Percentiles rank a stretch among this genome's conserved stretches.
phyloP scores from a whole-genome alignment of 495 filamentous ascomycete genomes.

The Penicillium maclennaniae region DNA sequence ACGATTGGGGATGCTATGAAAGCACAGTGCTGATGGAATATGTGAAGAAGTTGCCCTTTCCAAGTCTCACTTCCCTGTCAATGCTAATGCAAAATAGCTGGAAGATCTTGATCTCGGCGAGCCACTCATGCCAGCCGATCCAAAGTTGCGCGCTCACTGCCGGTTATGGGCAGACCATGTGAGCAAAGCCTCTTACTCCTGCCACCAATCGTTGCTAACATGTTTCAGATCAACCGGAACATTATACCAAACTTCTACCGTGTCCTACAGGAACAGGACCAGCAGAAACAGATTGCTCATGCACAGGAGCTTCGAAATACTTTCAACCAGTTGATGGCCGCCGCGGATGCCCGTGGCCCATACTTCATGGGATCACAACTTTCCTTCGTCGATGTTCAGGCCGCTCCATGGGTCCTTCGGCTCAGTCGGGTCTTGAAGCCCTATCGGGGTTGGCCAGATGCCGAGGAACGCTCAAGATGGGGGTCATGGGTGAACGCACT shows the following conservation, averaged over 20 bases:
- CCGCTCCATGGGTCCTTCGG: constrained; percentile 84
- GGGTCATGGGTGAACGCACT: constrained; percentile 78
- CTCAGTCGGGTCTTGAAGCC: constrained; percentile 69
- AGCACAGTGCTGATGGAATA: constrained; percentile 90
- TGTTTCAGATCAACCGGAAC: constrained; percentile 70
- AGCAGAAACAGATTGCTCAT: constrained; percentile 57
- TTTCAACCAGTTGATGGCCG: constrained; percentile 69
- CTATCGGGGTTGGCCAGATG: constrained; percentile 77
- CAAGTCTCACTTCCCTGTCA: not conserved
- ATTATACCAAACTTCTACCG: constrained; percentile 81
- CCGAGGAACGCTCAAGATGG: constrained; percentile 67
- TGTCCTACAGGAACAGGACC: constrained; percentile 68
- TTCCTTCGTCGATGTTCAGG: constrained; percentile 79
- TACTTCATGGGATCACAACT: constrained; percentile 74
- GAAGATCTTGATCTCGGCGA: constrained; percentile 68
- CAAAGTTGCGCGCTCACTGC: constrained; percentile 70
- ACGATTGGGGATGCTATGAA: constrained; percentile 85
- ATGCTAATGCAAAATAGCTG: constrained; percentile 45
- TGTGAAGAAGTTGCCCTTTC: constrained; percentile 38
- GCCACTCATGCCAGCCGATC: constrained; percentile 57
- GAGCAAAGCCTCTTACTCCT: constrained; percentile 23
- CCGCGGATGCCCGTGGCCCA: constrained; percentile 65
- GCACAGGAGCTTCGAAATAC: constrained; percentile 64
- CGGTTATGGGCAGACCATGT: constrained; percentile 88
- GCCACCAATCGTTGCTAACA: constrained; percentile 15